phyloP scores from a whole-genome alignment of 1,284 basidiomycete species.

The Prillingera fragicola region DNA sequence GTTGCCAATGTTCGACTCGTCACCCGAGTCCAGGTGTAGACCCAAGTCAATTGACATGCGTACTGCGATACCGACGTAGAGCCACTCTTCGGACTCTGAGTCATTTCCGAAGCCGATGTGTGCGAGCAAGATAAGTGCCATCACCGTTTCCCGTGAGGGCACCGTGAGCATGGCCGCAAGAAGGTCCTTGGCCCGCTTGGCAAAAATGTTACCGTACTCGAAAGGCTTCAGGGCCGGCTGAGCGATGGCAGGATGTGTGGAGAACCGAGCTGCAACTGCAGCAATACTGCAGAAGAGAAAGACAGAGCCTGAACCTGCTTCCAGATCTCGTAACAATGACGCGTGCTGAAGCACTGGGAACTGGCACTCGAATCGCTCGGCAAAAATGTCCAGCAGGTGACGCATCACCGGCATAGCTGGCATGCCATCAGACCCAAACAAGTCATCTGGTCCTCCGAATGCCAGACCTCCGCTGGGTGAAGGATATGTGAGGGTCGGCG shows the following conservation, averaged over 20 bases:
- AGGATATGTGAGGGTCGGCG: background rate
- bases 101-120: conserved; percentile 28
- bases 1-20: conserved; percentile 13
- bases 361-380: conserved; percentile 23
- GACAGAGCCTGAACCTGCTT: conserved; percentile 14
- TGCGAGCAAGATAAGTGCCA: conserved; percentile 20
- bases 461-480: background rate
- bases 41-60: conserved; percentile 31
- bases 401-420: conserved; percentile 19
- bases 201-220: conserved; percentile 7
- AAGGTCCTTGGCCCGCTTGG: conserved; percentile 19
- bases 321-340: conserved; percentile 9
- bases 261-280: conserved; percentile 26
- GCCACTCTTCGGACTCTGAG: conserved; percentile 29
- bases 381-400: conserved; percentile 25
- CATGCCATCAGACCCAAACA: conserved; percentile 16
- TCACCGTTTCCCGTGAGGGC: conserved; percentile 26
- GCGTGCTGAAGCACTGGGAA: conserved; percentile 17
- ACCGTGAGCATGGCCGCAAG: conserved; percentile 25
- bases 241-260: conserved; percentile 23
- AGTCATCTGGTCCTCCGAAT: conserved; percentile 5
- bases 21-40: conserved; percentile 18
- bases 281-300: conserved; percentile 27
- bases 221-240: conserved; percentile 13
- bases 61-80: conserved; percentile 29